Conservation (phyloP, 2,329 filamentous ascomycete genomes). For the Massarina eburnea region DNA sequence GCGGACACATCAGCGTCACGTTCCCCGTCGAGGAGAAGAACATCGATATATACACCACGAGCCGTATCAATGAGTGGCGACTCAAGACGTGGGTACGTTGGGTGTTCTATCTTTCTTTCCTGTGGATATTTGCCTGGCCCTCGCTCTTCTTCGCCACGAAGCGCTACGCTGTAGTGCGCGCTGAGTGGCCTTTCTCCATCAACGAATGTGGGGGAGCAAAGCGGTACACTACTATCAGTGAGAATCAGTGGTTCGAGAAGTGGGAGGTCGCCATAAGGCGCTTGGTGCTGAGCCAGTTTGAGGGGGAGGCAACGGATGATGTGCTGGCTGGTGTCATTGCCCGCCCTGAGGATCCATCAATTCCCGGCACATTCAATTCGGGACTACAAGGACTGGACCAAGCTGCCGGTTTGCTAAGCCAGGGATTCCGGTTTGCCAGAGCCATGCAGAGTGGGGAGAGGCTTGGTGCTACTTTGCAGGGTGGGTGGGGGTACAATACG, state of each 20-base stretch:
- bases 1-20: conserved; percentile 59
- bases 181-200: conserved; percentile 61
- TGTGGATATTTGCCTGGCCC: conserved; percentile 73
- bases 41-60: conserved; percentile 66
- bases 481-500: conserved; percentile 39
- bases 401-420: conserved; percentile 35
- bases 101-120: conserved; percentile 66
- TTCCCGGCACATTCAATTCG: conserved; percentile 31
- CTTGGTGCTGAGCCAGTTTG: conserved; percentile 60
- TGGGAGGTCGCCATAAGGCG: conserved; percentile 64
- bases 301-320: conserved; percentile 57
- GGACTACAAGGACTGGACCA: conserved; percentile 34
- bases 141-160: conserved; percentile 68
- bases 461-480: conserved; percentile 22
- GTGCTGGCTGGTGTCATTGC: conserved; percentile 31
- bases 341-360: conserved; percentile 48
- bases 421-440: conserved; percentile 36
- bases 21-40: conserved; percentile 61
- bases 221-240: conserved; percentile 53
- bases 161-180: conserved; percentile 64
- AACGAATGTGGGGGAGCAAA: conserved; percentile 37
- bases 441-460: conserved; percentile 25
- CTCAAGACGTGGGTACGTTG: conserved; percentile 64
- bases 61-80: conserved; percentile 65
- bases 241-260: conserved; percentile 61